These are phyloP conservation scores for Tetrahymena borealis DNA, from an alignment of 73 alveolate genomes.

Conservation along the genomic window DNA sequence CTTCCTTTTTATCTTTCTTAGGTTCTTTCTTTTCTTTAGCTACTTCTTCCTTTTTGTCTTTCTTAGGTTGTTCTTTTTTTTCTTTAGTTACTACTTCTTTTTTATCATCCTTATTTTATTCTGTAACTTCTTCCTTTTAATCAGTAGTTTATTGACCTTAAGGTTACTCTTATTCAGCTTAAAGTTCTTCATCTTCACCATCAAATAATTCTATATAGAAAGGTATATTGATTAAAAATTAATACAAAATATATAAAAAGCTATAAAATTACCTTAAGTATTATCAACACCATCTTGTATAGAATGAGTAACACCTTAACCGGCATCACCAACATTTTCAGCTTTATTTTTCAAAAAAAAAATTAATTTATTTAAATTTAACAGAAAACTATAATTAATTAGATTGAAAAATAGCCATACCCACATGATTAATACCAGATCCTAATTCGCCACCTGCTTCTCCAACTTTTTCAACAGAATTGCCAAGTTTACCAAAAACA, in stretches of 20 bases:
- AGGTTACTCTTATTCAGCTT: background rate
- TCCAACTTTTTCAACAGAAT: background rate
- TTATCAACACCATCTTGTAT: background rate
- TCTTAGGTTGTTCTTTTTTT: background rate
- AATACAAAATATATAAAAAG: background rate
- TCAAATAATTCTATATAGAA: background rate
- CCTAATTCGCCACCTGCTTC: background rate
- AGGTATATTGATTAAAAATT: background rate
- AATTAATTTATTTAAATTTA: background rate
- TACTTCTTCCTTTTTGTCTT: background rate
- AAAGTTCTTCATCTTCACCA: background rate
- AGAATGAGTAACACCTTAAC: background rate
- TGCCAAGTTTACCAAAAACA: background rate
- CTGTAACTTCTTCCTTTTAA: background rate
- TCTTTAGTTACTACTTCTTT: background rate
- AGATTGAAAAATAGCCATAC: too few relatives aligned
- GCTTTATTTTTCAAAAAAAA: background rate
- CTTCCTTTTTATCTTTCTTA: too few relatives aligned
- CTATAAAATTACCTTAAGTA: background rate
- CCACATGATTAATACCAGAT: background rate
- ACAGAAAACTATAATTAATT: background rate
- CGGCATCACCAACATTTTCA: background rate
- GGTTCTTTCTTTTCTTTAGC: background rate
- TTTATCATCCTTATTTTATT: background rate
- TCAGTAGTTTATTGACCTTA: background rate